Conservation (phyloP, 768 basidiomycete species). For the Tricholoma sp. region DNA sequence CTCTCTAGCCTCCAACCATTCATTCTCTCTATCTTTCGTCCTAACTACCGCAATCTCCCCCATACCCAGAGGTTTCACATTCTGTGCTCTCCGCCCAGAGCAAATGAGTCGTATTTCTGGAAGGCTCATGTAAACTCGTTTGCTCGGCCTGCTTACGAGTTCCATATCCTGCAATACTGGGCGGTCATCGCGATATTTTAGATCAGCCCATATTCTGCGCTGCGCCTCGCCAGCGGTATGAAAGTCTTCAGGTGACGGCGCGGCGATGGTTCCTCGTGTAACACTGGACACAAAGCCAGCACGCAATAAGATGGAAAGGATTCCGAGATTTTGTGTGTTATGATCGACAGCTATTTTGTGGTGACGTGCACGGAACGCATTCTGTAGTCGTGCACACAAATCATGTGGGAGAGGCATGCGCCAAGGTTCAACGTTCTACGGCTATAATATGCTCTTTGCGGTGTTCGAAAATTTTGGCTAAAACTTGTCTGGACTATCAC, state of each 20-base stretch:
- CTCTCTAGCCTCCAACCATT: slow-evolving; percentile 92
- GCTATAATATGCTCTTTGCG: too few species aligned
- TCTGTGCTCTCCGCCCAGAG: slow-evolving; percentile 76
- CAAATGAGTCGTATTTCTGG: slow-evolving; percentile 75
- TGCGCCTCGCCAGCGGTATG: slow-evolving; percentile 52
- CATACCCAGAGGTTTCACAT: slow-evolving; percentile 78
- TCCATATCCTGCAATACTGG: slow-evolving; percentile 79
- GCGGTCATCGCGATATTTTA: slow-evolving; percentile 89
- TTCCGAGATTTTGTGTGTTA: slow-evolving; percentile 84
- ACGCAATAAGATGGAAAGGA: slow-evolving; percentile 88
- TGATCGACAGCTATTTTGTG: slow-evolving; percentile 72
- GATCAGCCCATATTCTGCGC: slow-evolving; percentile 84
- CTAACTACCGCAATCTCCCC: slow-evolving; percentile 89
- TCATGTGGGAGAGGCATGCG: slow-evolving; percentile 64
- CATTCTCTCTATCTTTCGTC: slow-evolving; percentile 64
- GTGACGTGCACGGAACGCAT: slow-evolving; percentile 87
- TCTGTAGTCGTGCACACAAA: slow-evolving; percentile 87
- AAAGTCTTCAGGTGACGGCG: slow-evolving; percentile 65
- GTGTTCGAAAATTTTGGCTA: too few species aligned
- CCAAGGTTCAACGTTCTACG: too few species aligned
- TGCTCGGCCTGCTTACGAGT: slow-evolving; percentile 80
- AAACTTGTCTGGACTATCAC: too few species aligned
- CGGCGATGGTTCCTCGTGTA: slow-evolving; percentile 68
- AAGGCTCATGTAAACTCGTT: slow-evolving; percentile 68
- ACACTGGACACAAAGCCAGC: slow-evolving; percentile 82